Base-by-base conservation (phyloP, 2,329 filamentous ascomycete genomes). In the Cryphonectria parasitica region DNA sequence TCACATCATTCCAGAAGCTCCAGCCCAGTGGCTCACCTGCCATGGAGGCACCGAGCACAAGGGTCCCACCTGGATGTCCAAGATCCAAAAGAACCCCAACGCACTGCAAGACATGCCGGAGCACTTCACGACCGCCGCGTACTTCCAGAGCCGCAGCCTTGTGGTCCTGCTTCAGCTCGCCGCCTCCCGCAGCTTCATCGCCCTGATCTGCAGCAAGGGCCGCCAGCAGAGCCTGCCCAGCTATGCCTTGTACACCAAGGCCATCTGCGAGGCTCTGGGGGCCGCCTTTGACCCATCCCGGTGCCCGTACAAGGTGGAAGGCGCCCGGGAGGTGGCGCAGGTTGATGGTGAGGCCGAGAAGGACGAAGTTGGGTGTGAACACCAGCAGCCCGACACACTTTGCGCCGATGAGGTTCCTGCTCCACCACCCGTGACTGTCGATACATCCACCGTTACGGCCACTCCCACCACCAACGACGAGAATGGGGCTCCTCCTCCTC, bases 171-270 rank as follows among this genome's bases (percentile, higher is more conserved):
- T 64, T 43, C 17, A 36, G 22, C 31, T 22, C 3, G 41, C 19
- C 17, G 63, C 63, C n/a, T 19, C 8, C 63, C 41, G 28, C n/a
- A 45, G n/a, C 41, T 64, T 64, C 63, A 49, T 25, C 13, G 15
- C 63, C 17, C 43, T 64, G 22, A 25, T 64, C 15, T 64, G 63
- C 41, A 28, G n/a, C 39, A 64, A 64, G 43, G 63, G 63, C 63
- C 17, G 28, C 63, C 17, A 34, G 25, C 34, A 49, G 25, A 4
- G 19, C 15, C 41, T 34, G 41, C 25, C 63, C 43, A 34, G 52
- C 43, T 49, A 31, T 43, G 13, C 49, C 15, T 13, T 22, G 4
- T n/a, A 28, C 25, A 49, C 43, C 25, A 49, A 31, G 41, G n/a
- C 19, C 22, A 64, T 64, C 28, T 64, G 63, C 28, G 39, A 64